Evolutionary conservation across 2,329 filamentous ascomycete species (phyloP).

Genomic region (Aspergillus hortae): DNA sequence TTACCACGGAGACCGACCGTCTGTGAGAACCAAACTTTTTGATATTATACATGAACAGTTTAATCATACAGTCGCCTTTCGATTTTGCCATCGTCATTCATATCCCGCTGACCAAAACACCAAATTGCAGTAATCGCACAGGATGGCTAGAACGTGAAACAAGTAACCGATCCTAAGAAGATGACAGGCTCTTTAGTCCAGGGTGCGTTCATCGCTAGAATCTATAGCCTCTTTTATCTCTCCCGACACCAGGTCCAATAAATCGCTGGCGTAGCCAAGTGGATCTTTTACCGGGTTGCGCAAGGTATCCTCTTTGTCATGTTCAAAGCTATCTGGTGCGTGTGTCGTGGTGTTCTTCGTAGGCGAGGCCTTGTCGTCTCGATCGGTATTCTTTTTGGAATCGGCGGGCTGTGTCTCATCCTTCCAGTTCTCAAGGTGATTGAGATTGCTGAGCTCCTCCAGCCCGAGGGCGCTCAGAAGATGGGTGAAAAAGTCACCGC

Average conservation of each 20-base stretch:
- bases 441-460: conserved; percentile 1
- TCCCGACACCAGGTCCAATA: conserved; percentile 16
- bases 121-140: neutral
- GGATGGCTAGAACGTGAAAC: neutral
- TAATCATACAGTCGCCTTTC: neutral
- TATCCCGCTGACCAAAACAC: neutral
- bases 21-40: neutral
- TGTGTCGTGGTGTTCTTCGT: neutral
- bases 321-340: neutral
- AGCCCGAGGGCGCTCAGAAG: conserved; percentile 19
- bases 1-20: neutral
- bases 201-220: conserved; percentile 27
- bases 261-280: conserved; percentile 12
- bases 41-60: neutral
- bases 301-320: conserved; percentile 2
- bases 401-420: neutral
- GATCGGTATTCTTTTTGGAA: neutral
- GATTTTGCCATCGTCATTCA: neutral
- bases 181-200: conserved; percentile 7
- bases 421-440: conserved; percentile 6
- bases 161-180: neutral
- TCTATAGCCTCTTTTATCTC: conserved; percentile 19
- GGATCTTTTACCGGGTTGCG: conserved; percentile 13
- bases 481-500: neutral
- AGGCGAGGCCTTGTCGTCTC: too few species aligned